Base-by-base conservation (phyloP, 176 grass and related monocot species). In the Musa schizocarpa region DNA sequence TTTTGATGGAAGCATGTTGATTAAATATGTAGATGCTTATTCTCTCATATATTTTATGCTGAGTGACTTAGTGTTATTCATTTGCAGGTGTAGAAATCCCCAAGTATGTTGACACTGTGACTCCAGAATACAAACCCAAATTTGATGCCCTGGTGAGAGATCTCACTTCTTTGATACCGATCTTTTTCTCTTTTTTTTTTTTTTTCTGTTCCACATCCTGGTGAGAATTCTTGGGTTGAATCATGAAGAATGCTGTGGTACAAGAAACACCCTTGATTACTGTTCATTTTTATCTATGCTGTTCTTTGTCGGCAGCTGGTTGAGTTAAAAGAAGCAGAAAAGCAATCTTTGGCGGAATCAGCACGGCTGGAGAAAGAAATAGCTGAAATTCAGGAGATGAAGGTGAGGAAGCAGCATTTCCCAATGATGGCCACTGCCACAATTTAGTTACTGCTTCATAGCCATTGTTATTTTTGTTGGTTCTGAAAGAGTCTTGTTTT, bases 81-180 rank as follows among this genome's bases (percentile, higher is more conserved):
- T 74, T 77, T 93, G 61, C 85, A 93, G 90, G 94, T 76, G 84
- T 93, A 53, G 82, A 97, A 82, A 91, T 93, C 74, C 90, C 90
- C 23, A 97, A 97, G 78, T 97, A 85, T 52, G 90, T 82, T 8
- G 88, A 97, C 65, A 97, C 80, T 5, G 88, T 93, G 74, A 97
- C 94, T 83, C 94, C 94, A 26, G 51, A 91, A 74, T 93, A 83
- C 67, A 86, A 97, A 68, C 94, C 88, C 53, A 93, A 97, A 77
- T 97, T 93, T 82, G 88, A 97, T 74, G 85, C 84, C 51, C 72
- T 98, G 83, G 94, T 98, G 83, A 82, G 78, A 72, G 65, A 65
- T 67, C 53, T 77, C 34, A 12, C 1, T 76, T 1, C 1, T 69
- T 29, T 57, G 2, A 22, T 43, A 43, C 34, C 34, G 6, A 6